Evolutionary conservation across 1,139 yeast genomes (phyloP), one percentile per base, ranked within the genome.

Genomic region (Zygosaccharomyces pseudobailii): DNA sequence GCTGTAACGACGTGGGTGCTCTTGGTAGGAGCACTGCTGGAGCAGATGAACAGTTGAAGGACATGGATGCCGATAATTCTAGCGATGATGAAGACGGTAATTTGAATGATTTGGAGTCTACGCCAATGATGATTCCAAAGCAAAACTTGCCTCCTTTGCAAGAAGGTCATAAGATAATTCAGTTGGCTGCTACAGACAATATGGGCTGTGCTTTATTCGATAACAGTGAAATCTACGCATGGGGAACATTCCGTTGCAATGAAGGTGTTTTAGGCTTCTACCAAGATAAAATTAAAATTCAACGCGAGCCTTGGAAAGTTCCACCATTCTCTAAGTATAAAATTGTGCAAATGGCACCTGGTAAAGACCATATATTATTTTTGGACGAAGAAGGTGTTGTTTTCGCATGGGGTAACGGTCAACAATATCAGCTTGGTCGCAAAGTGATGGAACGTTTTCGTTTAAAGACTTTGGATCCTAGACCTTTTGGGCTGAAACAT

Each of bases 361-460:
- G 99, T 40, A 90, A 90, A 64, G 97, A 92, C 65, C 98, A 92
- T 62, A 66, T 92, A 39, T 67, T 92, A 42, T 94, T 95, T 19
- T 72, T 94, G 42, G 96, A 90, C 63, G 72, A 79, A 23, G 83
- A 80, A 60, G 98, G 98, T 46, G 76, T 82, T 49, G 97, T 90
- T 2, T 88, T 78, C 62, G 90, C 97, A 0, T 94, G 98, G 98
- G 99, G 98, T 55, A 87, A 88, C 63, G 96, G 97, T 17, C 95
- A 89, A 59, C 95, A 87, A 61, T 82, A 74, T 67, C 98, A 92
- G 71, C 74, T 92, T 52, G 98, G 97, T 17, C 79, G 96, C 59
- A 82, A 83, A 58, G 77, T 87, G 19, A 63, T 85, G 61, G 95
- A 87, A 59, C 81, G 95, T 68, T 87, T 84, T 55, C 76, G 87